A percentile compares a stretch with the other conserved stretches of the same genome.
Conservation (phyloP, 495 filamentous ascomycete species). For the Aspergillus taichungensis region DNA sequence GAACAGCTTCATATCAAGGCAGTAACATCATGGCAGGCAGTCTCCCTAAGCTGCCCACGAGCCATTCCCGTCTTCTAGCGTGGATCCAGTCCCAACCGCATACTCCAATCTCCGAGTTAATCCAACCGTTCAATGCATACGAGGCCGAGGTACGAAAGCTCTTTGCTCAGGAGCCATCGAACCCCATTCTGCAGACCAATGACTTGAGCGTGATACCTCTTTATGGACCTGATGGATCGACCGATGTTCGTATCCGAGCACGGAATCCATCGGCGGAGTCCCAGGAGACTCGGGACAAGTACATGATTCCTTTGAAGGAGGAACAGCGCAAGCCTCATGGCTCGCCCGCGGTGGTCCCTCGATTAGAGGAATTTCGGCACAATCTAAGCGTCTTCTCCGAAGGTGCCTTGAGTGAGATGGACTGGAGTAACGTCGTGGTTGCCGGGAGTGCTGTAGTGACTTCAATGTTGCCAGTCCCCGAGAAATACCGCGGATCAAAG, state of each 20-base stretch:
- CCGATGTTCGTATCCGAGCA: slow-evolving; percentile 51
- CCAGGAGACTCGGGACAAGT: slow-evolving; percentile 50
- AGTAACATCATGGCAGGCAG: slow-evolving; percentile 11
- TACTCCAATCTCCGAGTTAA: slow-evolving; percentile 44
- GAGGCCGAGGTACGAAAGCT: slow-evolving; percentile 59
- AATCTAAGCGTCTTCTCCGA: slow-evolving; percentile 79
- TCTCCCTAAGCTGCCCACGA: slow-evolving; percentile 31
- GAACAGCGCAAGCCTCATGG: slow-evolving; percentile 49
- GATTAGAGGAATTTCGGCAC: slow-evolving; percentile 57
- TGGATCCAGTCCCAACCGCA: slow-evolving; percentile 42
- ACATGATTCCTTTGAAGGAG: slow-evolving; percentile 58
- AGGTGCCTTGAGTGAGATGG: slow-evolving; percentile 48
- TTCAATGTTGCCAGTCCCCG: slow-evolving; percentile 61
- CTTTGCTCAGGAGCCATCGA: slow-evolving; percentile 60
- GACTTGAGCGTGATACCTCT: slow-evolving; percentile 62
- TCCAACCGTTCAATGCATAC: slow-evolving; percentile 60
- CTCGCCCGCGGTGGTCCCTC: slow-evolving; percentile 54
- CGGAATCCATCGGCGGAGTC: slow-evolving; percentile 52
- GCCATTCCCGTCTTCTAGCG: slow-evolving; percentile 33
- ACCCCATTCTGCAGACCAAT: slow-evolving; percentile 49
- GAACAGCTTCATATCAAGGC: neutral
- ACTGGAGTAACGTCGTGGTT: slow-evolving; percentile 72
- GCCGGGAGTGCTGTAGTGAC: slow-evolving; percentile 72
- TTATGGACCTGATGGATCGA: slow-evolving; percentile 47
- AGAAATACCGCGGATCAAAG: slow-evolving; percentile 54